Conservation (phyloP, 2,329 filamentous ascomycete species). For the Apiospora saccharicola region DNA sequence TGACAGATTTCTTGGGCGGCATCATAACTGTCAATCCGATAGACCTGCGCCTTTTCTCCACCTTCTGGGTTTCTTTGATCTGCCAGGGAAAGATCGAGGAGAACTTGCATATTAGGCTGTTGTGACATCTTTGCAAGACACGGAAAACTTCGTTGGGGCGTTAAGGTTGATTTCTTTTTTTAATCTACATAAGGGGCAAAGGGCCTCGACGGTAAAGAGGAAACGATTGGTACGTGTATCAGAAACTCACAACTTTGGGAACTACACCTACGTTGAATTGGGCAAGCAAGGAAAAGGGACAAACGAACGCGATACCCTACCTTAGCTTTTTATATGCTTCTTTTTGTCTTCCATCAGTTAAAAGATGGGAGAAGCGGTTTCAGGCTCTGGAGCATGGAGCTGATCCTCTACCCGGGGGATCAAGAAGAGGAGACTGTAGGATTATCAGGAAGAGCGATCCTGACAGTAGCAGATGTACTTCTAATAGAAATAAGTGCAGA, state of each 20-base stretch:
- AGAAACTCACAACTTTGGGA: slow-evolving; percentile 28
- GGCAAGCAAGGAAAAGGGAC: slow-evolving; percentile 15
- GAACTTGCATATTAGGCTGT: slow-evolving; percentile 23
- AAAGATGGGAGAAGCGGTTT: slow-evolving; percentile 4
- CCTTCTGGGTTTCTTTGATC: slow-evolving; percentile 14
- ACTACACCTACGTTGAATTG: slow-evolving; percentile 14
- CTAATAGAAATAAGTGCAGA: slow-evolving; percentile 24
- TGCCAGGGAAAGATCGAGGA: slow-evolving; percentile 11
- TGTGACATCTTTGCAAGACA: slow-evolving; percentile 23
- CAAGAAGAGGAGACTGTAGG: slow-evolving; percentile 20
- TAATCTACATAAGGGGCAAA: slow-evolving; percentile 7
- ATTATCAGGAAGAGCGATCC: slow-evolving; percentile 18
- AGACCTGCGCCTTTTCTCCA: slow-evolving; percentile 20
- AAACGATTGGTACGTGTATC: slow-evolving; percentile 41
- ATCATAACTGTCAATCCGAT: slow-evolving; percentile 16
- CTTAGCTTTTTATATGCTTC: slow-evolving; percentile 21
- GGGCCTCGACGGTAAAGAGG: slow-evolving; percentile 32
- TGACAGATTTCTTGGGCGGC: slow-evolving; percentile 5
- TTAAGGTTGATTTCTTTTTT: slow-evolving; percentile 21
- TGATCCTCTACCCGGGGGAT: neutral
- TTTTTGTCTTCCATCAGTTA: neutral
- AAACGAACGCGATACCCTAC: slow-evolving; percentile 23
- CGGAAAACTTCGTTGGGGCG: slow-evolving; percentile 22
- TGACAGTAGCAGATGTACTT: slow-evolving; percentile 23
- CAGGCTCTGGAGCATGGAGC: slow-evolving; percentile 7